Evolutionary conservation across 176 grass and related monocot genomes (phyloP).

Genomic region (Carex littledalei): DNA sequence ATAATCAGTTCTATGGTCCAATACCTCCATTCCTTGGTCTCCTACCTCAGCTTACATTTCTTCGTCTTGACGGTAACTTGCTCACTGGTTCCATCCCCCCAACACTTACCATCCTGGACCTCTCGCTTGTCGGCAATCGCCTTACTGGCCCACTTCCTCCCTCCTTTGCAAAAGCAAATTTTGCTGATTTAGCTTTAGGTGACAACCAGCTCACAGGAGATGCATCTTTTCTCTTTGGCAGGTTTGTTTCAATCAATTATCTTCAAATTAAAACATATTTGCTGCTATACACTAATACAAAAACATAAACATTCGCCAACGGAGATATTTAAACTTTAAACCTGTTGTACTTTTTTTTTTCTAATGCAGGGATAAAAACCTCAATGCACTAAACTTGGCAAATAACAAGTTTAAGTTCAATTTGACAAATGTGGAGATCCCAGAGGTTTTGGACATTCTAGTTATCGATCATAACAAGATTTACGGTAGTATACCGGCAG

Average conservation of each 20-base stretch:
- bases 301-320: not conserved
- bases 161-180: conserved; percentile 21
- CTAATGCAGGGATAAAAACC: conserved; percentile 17
- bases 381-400: conserved; percentile 36
- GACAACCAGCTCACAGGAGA: conserved; percentile 47
- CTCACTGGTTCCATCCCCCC: conserved; percentile 33
- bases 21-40: conserved; percentile 41
- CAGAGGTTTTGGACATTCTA: conserved; percentile 29
- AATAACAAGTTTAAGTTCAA: conserved; percentile 46
- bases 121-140: conserved; percentile 31
- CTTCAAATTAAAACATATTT: not conserved
- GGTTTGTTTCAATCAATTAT: not conserved
- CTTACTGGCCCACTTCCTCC: conserved; percentile 36
- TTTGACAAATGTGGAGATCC: conserved; percentile 38
- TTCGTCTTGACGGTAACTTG: conserved; percentile 51
- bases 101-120: conserved; percentile 28
- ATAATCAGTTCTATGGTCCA: conserved; percentile 35
- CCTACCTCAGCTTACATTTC: conserved; percentile 33
- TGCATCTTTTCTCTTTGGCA: conserved; percentile 51
- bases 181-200: conserved; percentile 30
- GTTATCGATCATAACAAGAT: conserved; percentile 39
- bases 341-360: not conserved
- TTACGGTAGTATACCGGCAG: conserved; percentile 46
- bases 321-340: not conserved
- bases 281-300: not conserved